Evolutionary conservation across 768 basidiomycete species (phyloP).

Genomic region (Tremella fuciformis): DNA sequence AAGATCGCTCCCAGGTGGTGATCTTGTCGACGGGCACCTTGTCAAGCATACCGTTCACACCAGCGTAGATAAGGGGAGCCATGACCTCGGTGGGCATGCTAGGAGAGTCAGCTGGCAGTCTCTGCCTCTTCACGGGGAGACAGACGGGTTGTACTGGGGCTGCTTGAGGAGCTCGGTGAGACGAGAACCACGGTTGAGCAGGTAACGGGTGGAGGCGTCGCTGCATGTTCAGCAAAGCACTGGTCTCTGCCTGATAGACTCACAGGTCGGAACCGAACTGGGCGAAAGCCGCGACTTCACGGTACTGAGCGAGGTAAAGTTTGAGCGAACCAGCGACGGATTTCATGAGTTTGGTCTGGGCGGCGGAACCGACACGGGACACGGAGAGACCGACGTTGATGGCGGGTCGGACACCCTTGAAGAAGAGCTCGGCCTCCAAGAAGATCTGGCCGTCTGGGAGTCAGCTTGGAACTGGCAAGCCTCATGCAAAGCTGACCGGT

Average conservation of each 20-base stretch:
- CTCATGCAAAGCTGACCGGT: constrained; percentile 54
- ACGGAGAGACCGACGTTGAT: constrained; percentile 99
- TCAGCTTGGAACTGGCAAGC: background rate
- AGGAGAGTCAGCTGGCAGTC: constrained; percentile 39
- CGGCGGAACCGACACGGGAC: constrained; percentile 99
- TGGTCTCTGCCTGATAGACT: background rate
- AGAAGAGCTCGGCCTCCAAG: constrained; percentile 99
- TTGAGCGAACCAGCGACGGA: constrained; percentile 99
- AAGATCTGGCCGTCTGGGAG: constrained; percentile 90
- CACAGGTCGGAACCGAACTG: constrained; percentile 98
- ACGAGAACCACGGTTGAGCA: constrained; percentile 95
- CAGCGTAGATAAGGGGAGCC: constrained; percentile 98
- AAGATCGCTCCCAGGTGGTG: constrained; percentile 54
- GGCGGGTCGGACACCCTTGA: constrained; percentile 99
- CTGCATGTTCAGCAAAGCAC: constrained; percentile 13
- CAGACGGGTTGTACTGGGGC: constrained; percentile 72
- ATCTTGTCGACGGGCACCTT: constrained; percentile 92
- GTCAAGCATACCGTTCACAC: constrained; percentile 99
- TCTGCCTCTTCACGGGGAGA: background rate
- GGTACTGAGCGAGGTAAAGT: constrained; percentile 99
- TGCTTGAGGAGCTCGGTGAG: constrained; percentile 91
- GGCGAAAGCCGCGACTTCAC: constrained; percentile 84
- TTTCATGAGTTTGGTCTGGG: constrained; percentile 99
- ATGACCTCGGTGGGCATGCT: constrained; percentile 92
- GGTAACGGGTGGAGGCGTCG: constrained; percentile 98